phyloP scores from a whole-genome alignment of 75 land plant species.

The Sequoiadendron giganteum region DNA sequence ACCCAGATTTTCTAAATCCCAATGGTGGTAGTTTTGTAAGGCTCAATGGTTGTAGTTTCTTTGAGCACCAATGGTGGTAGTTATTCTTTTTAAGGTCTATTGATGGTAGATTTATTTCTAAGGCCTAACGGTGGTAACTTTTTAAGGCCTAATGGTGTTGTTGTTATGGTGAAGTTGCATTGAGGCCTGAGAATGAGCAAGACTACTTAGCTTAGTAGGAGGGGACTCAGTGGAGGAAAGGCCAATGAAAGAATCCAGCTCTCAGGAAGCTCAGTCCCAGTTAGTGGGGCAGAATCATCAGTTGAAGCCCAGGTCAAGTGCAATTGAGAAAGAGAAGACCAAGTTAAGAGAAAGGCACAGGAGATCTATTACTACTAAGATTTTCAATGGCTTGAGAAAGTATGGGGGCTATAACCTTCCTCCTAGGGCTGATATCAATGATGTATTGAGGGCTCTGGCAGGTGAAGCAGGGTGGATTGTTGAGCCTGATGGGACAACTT shows the following conservation, averaged over 20 bases:
- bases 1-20: neutral
- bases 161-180: neutral
- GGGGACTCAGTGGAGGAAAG: neutral
- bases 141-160: neutral
- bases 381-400: slow-evolving; percentile 57
- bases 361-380: slow-evolving; percentile 62
- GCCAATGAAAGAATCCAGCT: slow-evolving; percentile 8
- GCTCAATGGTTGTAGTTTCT: neutral
- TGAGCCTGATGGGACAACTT: slow-evolving; percentile 66
- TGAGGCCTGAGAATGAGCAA: neutral
- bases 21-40: neutral
- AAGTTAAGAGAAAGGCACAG: slow-evolving; percentile 61
- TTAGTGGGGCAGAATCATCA: neutral
- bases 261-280: slow-evolving; percentile 5
- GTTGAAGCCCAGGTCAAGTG: slow-evolving; percentile 21
- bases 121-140: neutral
- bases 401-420: slow-evolving; percentile 66
- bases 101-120: neutral
- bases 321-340: slow-evolving; percentile 67
- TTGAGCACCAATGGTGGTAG: neutral
- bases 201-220: neutral
- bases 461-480: slow-evolving; percentile 68
- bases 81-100: neutral
- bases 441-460: slow-evolving; percentile 59
- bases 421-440: slow-evolving; percentile 69